Evolutionary conservation across 2,329 filamentous ascomycete genomes (phyloP).

Genomic region (Talaromyces sp.): DNA sequence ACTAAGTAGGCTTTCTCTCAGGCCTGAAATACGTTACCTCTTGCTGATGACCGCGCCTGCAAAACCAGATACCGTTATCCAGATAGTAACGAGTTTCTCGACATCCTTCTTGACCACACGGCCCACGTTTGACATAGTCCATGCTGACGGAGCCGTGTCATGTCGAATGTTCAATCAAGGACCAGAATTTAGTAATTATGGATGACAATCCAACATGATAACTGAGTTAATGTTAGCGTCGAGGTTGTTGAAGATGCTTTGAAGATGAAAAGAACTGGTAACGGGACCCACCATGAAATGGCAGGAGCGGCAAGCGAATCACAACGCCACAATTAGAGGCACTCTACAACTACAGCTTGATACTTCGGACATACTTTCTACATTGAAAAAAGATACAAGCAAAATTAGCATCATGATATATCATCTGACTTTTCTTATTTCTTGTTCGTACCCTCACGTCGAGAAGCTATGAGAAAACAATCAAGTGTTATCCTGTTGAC

Average conservation of each 20-base stretch:
- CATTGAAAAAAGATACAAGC: not conserved
- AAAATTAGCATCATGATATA: not conserved
- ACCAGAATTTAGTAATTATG: not conserved
- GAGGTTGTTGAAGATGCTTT: not conserved
- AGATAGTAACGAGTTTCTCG: constrained; percentile 68
- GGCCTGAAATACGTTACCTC: constrained; percentile 51
- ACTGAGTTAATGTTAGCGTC: not conserved
- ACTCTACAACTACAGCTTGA: not conserved
- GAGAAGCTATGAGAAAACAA: constrained; percentile 10
- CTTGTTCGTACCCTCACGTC: constrained; percentile 18
- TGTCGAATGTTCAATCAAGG: constrained; percentile 5
- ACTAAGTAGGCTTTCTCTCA: not conserved
- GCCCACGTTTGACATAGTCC: constrained; percentile 46
- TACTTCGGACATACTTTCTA: not conserved
- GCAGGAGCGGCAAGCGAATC: constrained; percentile 13
- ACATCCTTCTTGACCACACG: constrained; percentile 61
- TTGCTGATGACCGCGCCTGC: constrained; percentile 74
- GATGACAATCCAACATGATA: not conserved
- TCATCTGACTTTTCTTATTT: constrained; percentile 16
- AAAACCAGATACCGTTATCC: constrained; percentile 74
- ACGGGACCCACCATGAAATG: constrained; percentile 10
- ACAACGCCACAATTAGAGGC: constrained; percentile 3
- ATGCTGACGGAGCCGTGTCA: constrained; percentile 27
- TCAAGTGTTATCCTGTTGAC: constrained; percentile 29
- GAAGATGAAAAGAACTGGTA: not conserved